These are phyloP conservation scores for Telopea speciosissima DNA, from an alignment of 177 flowering plant species.

Conservation along the genomic window DNA sequence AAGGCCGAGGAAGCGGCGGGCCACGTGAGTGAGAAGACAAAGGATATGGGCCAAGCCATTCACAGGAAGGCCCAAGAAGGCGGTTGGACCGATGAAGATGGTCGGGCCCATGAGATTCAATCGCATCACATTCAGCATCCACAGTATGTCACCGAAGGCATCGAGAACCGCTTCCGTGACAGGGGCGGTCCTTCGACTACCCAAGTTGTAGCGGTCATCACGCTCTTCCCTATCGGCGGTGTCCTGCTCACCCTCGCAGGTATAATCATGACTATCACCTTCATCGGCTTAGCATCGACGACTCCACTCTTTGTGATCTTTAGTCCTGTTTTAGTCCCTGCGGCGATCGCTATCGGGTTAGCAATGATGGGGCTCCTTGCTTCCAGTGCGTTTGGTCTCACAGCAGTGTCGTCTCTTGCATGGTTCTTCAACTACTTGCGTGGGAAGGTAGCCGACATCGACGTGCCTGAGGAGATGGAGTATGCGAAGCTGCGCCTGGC, in stretches of 20 bases:
- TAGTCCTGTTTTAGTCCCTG: constrained; percentile 76
- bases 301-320: constrained; percentile 62
- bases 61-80: no score
- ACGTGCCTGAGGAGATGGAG: constrained; percentile 34
- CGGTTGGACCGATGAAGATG: no score
- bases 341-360: constrained; percentile 37
- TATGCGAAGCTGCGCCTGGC: constrained; percentile 32
- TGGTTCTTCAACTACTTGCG: constrained; percentile 45
- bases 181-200: constrained; percentile 41
- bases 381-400: constrained; percentile 69
- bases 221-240: constrained; percentile 64
- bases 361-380: constrained; percentile 61
- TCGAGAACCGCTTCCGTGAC: constrained; percentile 19
- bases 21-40: no score
- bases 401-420: constrained; percentile 56
- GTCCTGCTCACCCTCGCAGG: constrained; percentile 56
- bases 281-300: constrained; percentile 50
- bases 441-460: constrained; percentile 10
- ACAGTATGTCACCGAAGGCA: constrained; percentile 12
- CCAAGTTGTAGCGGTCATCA: constrained; percentile 48
- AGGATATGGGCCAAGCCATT: no score
- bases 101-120: no score
- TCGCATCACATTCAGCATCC: not conserved
- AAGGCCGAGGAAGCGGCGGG: constrained; percentile 30
- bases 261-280: constrained; percentile 43